Percentiles rank a stretch among this genome's conserved stretches.
phyloP scores from a whole-genome alignment of 2,329 filamentous ascomycete genomes.

The Epichloe typhina region DNA sequence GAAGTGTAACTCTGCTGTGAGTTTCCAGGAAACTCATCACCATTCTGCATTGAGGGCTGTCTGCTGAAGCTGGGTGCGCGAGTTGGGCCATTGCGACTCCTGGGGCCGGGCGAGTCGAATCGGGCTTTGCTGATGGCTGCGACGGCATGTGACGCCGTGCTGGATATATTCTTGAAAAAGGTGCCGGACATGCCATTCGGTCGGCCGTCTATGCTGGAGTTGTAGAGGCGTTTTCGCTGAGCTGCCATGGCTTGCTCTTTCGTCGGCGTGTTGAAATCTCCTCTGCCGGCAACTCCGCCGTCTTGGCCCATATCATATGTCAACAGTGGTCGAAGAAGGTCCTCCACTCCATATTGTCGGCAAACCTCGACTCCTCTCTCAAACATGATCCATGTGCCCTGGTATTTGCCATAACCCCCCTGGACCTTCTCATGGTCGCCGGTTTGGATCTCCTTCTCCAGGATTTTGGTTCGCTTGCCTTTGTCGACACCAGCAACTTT shows the following conservation, averaged over 20 bases:
- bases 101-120: slow-evolving; percentile 72
- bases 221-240: slow-evolving; percentile 85
- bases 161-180: slow-evolving; percentile 95
- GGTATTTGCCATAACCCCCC: slow-evolving; percentile 98
- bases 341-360: slow-evolving; percentile 64
- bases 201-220: slow-evolving; percentile 50
- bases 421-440: slow-evolving; percentile 98
- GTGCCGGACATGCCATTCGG: slow-evolving; percentile 61
- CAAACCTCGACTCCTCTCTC: slow-evolving; percentile 87
- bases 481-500: slow-evolving; percentile 97
- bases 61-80: slow-evolving; percentile 58
- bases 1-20: slow-evolving; percentile 78
- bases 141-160: slow-evolving; percentile 81
- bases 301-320: slow-evolving; percentile 73
- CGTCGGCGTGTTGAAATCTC: slow-evolving; percentile 81
- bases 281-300: slow-evolving; percentile 56
- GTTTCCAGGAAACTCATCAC: slow-evolving; percentile 53
- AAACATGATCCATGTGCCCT: slow-evolving; percentile 97
- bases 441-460: slow-evolving; percentile 94
- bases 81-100: slow-evolving; percentile 49
- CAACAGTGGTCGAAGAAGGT: slow-evolving; percentile 58
- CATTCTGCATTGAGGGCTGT: slow-evolving; percentile 58
- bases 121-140: slow-evolving; percentile 94
- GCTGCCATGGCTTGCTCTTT: slow-evolving; percentile 99
- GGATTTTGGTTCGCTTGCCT: slow-evolving; percentile 90